Conservation (phyloP, 2,329 filamentous ascomycete genomes). For the Cytospora paraplurivora region DNA sequence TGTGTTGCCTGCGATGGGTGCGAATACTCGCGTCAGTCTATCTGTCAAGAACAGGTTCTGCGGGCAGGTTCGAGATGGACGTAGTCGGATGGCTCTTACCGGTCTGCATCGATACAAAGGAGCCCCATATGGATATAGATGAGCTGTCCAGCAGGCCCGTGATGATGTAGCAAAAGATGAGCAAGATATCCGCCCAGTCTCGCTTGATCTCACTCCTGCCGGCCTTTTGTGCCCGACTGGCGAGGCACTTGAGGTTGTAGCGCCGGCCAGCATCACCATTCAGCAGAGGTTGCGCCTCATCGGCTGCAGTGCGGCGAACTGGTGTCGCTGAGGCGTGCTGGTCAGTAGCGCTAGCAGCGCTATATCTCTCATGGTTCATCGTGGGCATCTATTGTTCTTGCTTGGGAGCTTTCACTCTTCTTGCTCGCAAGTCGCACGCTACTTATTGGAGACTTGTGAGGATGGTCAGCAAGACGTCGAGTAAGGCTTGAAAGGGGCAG, state of each 20-base stretch:
- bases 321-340: slow-evolving; percentile 14
- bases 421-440: neutral
- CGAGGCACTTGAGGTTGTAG: slow-evolving; percentile 32
- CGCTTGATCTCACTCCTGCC: slow-evolving; percentile 56
- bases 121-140: slow-evolving; percentile 75
- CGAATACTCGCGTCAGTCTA: neutral
- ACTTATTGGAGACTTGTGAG: neutral
- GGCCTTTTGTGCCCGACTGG: slow-evolving; percentile 37
- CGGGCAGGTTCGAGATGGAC: neutral
- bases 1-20: slow-evolving; percentile 63
- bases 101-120: slow-evolving; percentile 84
- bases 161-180: slow-evolving; percentile 74
- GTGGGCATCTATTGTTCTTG: neutral
- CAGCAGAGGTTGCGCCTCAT: slow-evolving; percentile 43
- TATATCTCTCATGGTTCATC: slow-evolving; percentile 24
- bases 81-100: slow-evolving; percentile 47
- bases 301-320: slow-evolving; percentile 19
- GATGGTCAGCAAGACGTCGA: neutral
- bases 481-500: neutral
- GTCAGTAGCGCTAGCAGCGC: slow-evolving; percentile 15
- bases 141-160: slow-evolving; percentile 78
- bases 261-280: slow-evolving; percentile 25
- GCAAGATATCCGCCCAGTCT: slow-evolving; percentile 66
- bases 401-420: neutral
- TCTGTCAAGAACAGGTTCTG: too few relatives aligned